Evolutionary conservation across 208 protist genomes (phyloP), one percentile per base, ranked within the genome.

Genomic region (Crithidia sp.): DNA sequence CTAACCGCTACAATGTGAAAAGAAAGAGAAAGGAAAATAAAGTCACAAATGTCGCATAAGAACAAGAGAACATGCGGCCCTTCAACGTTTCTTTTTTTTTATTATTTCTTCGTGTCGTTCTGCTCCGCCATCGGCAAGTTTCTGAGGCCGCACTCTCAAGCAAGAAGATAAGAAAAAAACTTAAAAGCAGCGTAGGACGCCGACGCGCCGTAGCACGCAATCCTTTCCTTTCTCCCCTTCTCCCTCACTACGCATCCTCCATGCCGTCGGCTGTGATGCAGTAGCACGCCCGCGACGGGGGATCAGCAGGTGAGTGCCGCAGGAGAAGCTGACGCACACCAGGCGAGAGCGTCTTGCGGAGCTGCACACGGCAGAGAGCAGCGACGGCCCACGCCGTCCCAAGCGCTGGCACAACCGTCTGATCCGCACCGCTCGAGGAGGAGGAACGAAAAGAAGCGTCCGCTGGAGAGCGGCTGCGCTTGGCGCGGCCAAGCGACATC

Each of bases 261-360:
- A 93, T 88, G 39, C 88, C 88, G 40, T 81, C 63, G 9, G 71
- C 58, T 9, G 74, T 75, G 57, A 93, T 90, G 14, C 70, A 13
- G 55, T 79, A 93, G 43, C 57, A 66, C 8, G 54, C 68, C 53
- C 70, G 78, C 0, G 64, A 63, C 17, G 88, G 88, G 0, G 82
- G 81, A 19, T 82, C 57, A 17, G 77, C 62, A 14, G 88, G 88
- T 3, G 82, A 77, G 4, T 67, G 76, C 5, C 74, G 57, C 52
- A 93, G 72, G 28, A 82, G 63, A 14, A 89, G 74, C 61, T 84
- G 77, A 0, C 88, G 84, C 52, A 73, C 60, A 40, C 67, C 71
- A 3, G 60, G 56, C 52, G 74, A 44, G 7, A 60, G n/a, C 9
- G 43, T 61, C 65, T 87, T 82, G 37, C 74, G 66, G 7, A 94